Conservation (phyloP, 768 basidiomycete genomes). For the Amanita inopinata region DNA sequence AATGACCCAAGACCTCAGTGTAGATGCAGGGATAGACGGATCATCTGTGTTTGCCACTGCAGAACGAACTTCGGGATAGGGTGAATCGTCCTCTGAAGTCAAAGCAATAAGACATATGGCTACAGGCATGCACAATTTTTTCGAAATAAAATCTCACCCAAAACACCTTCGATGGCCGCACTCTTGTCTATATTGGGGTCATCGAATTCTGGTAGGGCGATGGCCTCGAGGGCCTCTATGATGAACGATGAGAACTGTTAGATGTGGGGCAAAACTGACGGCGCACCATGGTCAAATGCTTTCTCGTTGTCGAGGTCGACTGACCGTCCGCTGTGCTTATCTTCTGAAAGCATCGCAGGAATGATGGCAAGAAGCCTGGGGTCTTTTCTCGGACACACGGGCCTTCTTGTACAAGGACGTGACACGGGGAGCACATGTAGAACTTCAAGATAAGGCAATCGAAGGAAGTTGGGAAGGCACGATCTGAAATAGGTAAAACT, state of each 20-base stretch:
- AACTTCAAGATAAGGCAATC: constrained; percentile 18
- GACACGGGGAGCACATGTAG: constrained; percentile 16
- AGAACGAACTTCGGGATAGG: constrained; percentile 65
- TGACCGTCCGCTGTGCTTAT: constrained; percentile 19
- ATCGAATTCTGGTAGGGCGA: constrained; percentile 33
- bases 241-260: constrained; percentile 6
- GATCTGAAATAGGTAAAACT: constrained; percentile 6
- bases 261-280: background rate
- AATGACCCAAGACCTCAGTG: constrained; percentile 61
- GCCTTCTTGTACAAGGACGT: constrained; percentile 21
- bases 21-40: constrained; percentile 47
- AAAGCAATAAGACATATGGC: constrained; percentile 4
- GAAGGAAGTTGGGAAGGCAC: constrained; percentile 11
- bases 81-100: constrained; percentile 50
- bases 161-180: constrained; percentile 29
- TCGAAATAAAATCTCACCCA: constrained; percentile 35
- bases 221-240: constrained; percentile 19
- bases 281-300: constrained; percentile 15
- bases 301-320: constrained; percentile 29
- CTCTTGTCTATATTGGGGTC: constrained; percentile 47
- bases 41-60: constrained; percentile 68
- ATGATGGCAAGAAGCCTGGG: constrained; percentile 15
- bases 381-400: constrained; percentile 1
- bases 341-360: constrained; percentile 24
- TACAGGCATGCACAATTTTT: constrained; percentile 20